Conservation (phyloP, 495 filamentous ascomycete species). For the Aspergillus cavernicola region DNA sequence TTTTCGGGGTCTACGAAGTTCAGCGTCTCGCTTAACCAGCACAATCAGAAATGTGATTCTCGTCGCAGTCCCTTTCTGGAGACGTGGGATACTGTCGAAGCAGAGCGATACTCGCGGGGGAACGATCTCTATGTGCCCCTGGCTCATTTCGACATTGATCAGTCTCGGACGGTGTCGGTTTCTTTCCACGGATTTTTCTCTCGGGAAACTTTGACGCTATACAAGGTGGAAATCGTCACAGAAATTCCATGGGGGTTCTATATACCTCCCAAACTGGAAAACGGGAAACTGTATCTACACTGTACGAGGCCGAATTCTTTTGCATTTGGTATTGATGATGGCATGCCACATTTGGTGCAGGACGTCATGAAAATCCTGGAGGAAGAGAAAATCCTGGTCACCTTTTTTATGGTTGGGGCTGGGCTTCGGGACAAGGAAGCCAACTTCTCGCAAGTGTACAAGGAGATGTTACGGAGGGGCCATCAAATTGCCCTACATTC, state of each 20-base stretch:
- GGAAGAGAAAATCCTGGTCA: conserved; percentile 61
- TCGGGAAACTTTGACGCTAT: conserved; percentile 47
- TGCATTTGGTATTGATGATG: conserved; percentile 81
- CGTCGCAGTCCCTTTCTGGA: conserved; percentile 62
- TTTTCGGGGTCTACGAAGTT: conserved; percentile 66
- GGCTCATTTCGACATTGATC: conserved; percentile 67
- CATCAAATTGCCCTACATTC: conserved; percentile 76
- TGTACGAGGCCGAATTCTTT: conserved; percentile 72
- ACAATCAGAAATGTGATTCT: conserved; percentile 61
- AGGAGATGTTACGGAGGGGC: conserved; percentile 58
- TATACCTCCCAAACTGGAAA: conserved; percentile 59
- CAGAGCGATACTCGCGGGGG: conserved; percentile 51
- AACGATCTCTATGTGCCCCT: conserved; percentile 71
- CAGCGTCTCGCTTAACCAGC: conserved; percentile 66
- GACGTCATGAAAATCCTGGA: conserved; percentile 63
- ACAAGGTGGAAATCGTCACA: conserved; percentile 62
- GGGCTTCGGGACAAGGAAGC: conserved; percentile 56
- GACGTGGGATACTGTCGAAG: conserved; percentile 71
- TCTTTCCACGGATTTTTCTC: conserved; percentile 68
- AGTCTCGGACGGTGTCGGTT: conserved; percentile 56
- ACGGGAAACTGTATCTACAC: conserved; percentile 56
- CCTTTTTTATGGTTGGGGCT: conserved; percentile 74
- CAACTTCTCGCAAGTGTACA: conserved; percentile 62
- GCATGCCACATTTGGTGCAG: conserved; percentile 58
- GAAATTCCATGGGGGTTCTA: conserved; percentile 37